phyloP scores from a whole-genome alignment of 2,329 filamentous ascomycete genomes.

The Monosporascus sp. region DNA sequence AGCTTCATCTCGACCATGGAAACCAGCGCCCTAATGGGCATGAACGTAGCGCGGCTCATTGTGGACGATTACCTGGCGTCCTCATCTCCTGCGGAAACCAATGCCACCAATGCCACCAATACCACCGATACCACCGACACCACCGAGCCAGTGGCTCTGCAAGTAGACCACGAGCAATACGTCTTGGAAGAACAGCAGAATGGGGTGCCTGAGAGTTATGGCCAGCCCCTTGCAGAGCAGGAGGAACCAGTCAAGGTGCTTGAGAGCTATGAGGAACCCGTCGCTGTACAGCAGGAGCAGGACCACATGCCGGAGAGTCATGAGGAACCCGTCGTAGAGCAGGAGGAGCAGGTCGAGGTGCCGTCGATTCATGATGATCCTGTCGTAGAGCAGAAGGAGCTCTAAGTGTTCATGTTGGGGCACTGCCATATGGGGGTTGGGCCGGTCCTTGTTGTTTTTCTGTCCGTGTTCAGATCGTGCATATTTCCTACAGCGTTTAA shows the following conservation, averaged over 20 bases:
- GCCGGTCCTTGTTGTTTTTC: no score
- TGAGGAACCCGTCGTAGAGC: no score
- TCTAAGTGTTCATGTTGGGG: no score
- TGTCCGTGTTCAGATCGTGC: no score
- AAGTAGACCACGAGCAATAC: slow-evolving; percentile 1
- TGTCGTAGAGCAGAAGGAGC: no score
- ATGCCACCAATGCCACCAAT: slow-evolving; percentile 3
- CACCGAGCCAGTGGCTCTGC: background rate
- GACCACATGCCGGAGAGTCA: no score
- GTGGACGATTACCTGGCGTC: slow-evolving; percentile 47
- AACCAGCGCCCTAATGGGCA: slow-evolving; percentile 86
- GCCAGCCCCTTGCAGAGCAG: background rate
- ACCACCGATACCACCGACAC: background rate
- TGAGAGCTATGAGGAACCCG: no score
- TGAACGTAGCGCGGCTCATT: slow-evolving; percentile 71
- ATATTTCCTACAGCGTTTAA: no score
- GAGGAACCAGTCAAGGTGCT: background rate
- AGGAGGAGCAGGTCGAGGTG: no score
- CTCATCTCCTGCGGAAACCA: background rate
- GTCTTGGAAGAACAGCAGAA: slow-evolving; percentile 3
- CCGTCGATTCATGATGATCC: no score
- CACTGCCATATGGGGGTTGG: no score
- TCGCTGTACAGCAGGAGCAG: no score
- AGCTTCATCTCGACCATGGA: slow-evolving; percentile 98
- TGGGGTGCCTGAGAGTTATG: background rate